These are phyloP conservation scores for Epipyxis sp. DNA, from an alignment of 108 stramenopile species.

Conservation along the genomic window DNA sequence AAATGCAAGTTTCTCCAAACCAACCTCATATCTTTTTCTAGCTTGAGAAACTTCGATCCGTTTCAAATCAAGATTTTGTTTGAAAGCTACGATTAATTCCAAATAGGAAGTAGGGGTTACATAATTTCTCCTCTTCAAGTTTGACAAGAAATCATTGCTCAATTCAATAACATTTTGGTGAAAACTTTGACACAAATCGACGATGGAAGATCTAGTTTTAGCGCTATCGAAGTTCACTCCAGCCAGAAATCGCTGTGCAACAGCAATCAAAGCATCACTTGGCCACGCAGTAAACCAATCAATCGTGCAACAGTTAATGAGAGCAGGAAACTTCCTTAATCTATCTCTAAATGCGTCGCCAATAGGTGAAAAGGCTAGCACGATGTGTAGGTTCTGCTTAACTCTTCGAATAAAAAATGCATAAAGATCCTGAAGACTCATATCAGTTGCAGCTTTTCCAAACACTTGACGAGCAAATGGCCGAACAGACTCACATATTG, in stretches of 20 bases:
- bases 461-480: slow-evolving; percentile 57
- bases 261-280: slow-evolving; percentile 59
- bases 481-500: slow-evolving; percentile 50
- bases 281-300: slow-evolving; percentile 71
- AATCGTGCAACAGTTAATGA: slow-evolving; percentile 69
- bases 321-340: slow-evolving; percentile 60
- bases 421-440: slow-evolving; percentile 55
- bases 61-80: slow-evolving; percentile 45
- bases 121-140: slow-evolving; percentile 56
- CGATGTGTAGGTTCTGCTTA: slow-evolving; percentile 58
- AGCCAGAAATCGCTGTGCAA: slow-evolving; percentile 57
- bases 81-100: slow-evolving; percentile 63
- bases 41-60: slow-evolving; percentile 44
- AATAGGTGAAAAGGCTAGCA: slow-evolving; percentile 65
- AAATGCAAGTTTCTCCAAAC: slow-evolving; percentile 59
- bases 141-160: slow-evolving; percentile 40
- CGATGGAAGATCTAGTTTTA: slow-evolving; percentile 40
- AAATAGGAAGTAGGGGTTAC: slow-evolving; percentile 68
- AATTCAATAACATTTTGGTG: slow-evolving; percentile 50
- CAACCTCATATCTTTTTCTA: slow-evolving; percentile 50
- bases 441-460: slow-evolving; percentile 52
- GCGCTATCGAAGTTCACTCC: slow-evolving; percentile 43
- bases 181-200: slow-evolving; percentile 54
- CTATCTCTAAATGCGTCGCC: slow-evolving; percentile 68
- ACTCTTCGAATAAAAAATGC: slow-evolving; percentile 62